Evolutionary conservation across 2,329 filamentous ascomycete species (phyloP).

Genomic region (Claviceps pusilla): DNA sequence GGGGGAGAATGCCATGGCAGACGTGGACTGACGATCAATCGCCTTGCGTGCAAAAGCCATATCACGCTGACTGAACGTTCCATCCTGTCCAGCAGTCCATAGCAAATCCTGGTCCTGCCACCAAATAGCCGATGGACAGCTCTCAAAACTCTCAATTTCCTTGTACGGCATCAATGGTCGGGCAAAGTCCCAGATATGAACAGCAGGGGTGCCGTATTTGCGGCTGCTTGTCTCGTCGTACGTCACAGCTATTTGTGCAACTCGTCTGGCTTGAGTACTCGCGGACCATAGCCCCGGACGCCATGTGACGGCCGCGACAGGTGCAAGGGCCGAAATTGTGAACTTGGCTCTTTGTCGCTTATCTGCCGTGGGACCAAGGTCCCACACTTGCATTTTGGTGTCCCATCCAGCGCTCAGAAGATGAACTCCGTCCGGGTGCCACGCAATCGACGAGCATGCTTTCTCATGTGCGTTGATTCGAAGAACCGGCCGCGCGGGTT

Average conservation of each 20-base stretch:
- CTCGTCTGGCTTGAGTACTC: constrained; percentile 41
- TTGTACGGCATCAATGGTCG: constrained; percentile 53
- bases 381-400: constrained; percentile 49
- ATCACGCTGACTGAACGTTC: constrained; percentile 49
- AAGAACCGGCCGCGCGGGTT: constrained; percentile 35
- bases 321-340: constrained; percentile 45
- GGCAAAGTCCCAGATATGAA: constrained; percentile 56
- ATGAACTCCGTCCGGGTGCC: constrained; percentile 55
- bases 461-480: constrained; percentile 48
- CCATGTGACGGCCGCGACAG: constrained; percentile 46
- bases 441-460: constrained; percentile 43
- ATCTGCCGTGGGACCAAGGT: constrained; percentile 43
- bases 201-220: constrained; percentile 39
- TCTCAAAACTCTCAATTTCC: constrained; percentile 45
- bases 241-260: constrained; percentile 46
- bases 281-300: constrained; percentile 51
- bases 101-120: constrained; percentile 52
- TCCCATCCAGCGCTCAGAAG: constrained; percentile 49
- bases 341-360: constrained; percentile 50
- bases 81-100: constrained; percentile 50
- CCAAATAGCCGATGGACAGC: constrained; percentile 39
- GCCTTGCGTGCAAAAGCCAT: constrained; percentile 48
- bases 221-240: constrained; percentile 43
- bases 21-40: constrained; percentile 47
- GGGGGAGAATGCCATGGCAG: constrained; percentile 45